Base-by-base conservation (phyloP, 2,329 filamentous ascomycete genomes). In the Cytospora leucostoma region DNA sequence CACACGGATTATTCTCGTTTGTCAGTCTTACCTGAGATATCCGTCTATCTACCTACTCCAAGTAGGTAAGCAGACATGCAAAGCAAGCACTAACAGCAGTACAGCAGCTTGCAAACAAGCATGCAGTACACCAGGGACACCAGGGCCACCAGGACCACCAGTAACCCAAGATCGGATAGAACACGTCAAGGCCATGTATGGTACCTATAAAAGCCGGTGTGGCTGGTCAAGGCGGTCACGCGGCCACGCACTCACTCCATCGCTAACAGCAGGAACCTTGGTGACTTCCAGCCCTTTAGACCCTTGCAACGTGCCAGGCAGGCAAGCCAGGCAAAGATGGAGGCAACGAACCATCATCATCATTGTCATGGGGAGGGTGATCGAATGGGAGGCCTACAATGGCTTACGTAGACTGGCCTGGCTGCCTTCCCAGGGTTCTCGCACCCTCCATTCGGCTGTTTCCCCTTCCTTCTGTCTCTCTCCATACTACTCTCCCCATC, bases 51-150 rank as follows among this genome's bases (percentile, higher is more conserved):
- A 27, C 27, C 27, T 27, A 27, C 27, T 27, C 2, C 27, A 27
- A 4, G 27, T 27, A 27, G 27, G 27, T 27, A 27, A 53, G 19
- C 12, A 40, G 12, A 38, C 4, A 17, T 7, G 15, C 15, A 40
- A 40, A 40, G 12, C 6, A 17, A 44, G 15, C 57, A 52, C 57
- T 59, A 59, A 59, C 57, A 59, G 10, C 17, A 27, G 11, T 27
- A 27, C 27, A 27, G 27, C 27, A 27, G 15, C 49, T 33, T 12
- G 57, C 44, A 33, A 12, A 27, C 40, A 19, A 44, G 1, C 40
- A 6, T n/a, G 10, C n/a, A n/a, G n/a, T n/a, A n/a, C n/a, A n/a
- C n/a, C n/a, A 19, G n/a, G 17, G 7, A 19, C 10, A 19, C 21
- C 21, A 21, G 21, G 44, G 10, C 27, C 17, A 47, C n/a, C 44